phyloP scores from a whole-genome alignment of 345 rosid species.

The Sisymbrium altissimum region DNA sequence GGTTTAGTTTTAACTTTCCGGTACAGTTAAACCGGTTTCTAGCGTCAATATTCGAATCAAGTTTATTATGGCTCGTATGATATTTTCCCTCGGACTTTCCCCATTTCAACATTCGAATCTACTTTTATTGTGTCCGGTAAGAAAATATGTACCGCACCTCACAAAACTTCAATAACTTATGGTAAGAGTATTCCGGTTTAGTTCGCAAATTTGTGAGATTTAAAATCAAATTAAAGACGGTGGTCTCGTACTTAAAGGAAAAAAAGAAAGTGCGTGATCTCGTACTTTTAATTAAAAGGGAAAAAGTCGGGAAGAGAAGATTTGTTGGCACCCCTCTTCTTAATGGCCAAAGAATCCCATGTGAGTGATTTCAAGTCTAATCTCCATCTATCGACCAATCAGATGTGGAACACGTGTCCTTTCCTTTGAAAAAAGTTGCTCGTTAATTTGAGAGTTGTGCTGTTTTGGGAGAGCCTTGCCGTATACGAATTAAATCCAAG shows the following conservation, averaged over 20 bases:
- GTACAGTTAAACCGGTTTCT: background rate
- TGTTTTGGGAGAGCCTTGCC: conserved; percentile 11
- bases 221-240: background rate
- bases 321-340: conserved; percentile 4
- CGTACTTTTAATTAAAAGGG: background rate
- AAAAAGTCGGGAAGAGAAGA: background rate
- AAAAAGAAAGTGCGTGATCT: background rate
- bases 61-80: background rate
- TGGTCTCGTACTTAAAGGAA: background rate
- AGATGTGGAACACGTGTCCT: background rate
- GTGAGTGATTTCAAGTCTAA: conserved; percentile 5
- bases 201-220: background rate
- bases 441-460: background rate
- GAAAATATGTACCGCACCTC: background rate
- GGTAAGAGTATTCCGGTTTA: background rate
- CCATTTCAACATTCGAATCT: background rate
- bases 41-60: background rate
- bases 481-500: conserved; percentile 13
- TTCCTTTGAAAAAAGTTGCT: background rate
- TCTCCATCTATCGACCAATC: background rate
- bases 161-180: no score
- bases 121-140: no score
- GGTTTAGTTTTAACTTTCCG: conserved; percentile 7
- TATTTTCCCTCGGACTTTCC: background rate
- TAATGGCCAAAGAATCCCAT: conserved; percentile 6